A percentile compares a stretch with the other conserved stretches of the same genome.
These are phyloP conservation scores for Chlamydomonas schloesseri DNA, from an alignment of 139 green algal genomes.

Conservation along the genomic window DNA sequence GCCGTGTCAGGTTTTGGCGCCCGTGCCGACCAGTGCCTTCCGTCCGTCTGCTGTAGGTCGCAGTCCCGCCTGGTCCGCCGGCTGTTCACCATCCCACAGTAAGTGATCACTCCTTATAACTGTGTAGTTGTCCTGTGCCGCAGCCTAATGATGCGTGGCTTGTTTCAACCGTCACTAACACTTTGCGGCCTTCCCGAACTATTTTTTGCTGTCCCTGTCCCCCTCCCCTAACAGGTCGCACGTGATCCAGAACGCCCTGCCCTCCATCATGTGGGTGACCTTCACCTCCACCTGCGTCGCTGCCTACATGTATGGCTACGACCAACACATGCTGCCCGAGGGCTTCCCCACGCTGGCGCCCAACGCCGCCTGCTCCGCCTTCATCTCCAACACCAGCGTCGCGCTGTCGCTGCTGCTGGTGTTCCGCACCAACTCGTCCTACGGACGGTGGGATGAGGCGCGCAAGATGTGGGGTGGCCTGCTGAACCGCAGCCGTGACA, in stretches of 20 bases:
- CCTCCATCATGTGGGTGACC: constrained; percentile 42
- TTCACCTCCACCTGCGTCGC: constrained; percentile 18
- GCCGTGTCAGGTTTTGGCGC: not conserved
- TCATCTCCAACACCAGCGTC: constrained; percentile 45
- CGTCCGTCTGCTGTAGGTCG: no score
- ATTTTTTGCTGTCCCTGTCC: not conserved
- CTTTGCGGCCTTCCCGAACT: no score
- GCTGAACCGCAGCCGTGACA: constrained; percentile 68
- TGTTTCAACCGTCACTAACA: not conserved
- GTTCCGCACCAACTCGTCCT: constrained; percentile 60
- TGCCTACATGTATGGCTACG: constrained; percentile 44
- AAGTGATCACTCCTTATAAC: no score
- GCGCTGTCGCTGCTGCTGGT: constrained; percentile 62
- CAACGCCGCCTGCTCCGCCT: constrained; percentile 45
- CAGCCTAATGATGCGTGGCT: no score
- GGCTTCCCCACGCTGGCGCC: constrained; percentile 28
- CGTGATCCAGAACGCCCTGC: constrained; percentile 56
- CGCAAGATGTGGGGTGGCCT: constrained; percentile 74
- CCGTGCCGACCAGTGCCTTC: no score
- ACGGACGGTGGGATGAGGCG: constrained; percentile 65
- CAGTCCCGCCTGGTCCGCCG: not conserved
- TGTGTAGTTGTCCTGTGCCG: no score
- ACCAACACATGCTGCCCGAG: constrained; percentile 30
- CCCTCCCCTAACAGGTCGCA: constrained; percentile 37
- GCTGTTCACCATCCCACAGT: constrained; percentile 33